These are phyloP conservation scores for Nannizzia gypsea DNA, from an alignment of 2,329 filamentous ascomycete genomes.

Conservation along the genomic window DNA sequence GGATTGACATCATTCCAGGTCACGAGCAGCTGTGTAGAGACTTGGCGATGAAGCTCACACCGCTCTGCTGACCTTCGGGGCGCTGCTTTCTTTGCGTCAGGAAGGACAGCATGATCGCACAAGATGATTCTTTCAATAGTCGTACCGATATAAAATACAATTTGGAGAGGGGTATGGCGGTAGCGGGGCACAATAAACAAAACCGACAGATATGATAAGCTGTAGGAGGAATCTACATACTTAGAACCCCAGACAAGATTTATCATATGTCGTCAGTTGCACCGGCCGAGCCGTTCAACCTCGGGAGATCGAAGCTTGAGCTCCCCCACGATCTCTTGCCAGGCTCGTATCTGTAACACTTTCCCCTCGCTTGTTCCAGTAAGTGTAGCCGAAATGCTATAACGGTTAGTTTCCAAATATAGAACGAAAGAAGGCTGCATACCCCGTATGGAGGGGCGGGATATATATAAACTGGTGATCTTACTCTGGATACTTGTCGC, in stretches of 20 bases:
- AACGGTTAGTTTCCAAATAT: neutral
- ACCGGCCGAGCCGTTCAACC: neutral
- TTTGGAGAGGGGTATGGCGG: neutral
- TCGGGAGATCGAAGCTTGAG: conserved; percentile 7
- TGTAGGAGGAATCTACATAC: neutral
- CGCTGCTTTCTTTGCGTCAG: neutral
- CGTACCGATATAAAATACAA: neutral
- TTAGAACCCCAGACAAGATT: neutral
- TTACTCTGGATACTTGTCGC: conserved; percentile 15
- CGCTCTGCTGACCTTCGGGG: neutral
- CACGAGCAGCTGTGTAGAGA: neutral
- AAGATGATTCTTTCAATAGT: neutral
- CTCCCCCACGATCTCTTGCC: conserved; percentile 11
- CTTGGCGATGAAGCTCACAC: neutral
- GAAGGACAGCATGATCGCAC: too few relatives aligned
- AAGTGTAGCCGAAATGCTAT: conserved; percentile 9
- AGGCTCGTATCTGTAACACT: conserved; percentile 7
- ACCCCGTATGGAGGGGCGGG: neutral
- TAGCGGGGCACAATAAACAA: neutral
- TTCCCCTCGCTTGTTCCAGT: conserved; percentile 7
- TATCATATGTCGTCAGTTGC: neutral
- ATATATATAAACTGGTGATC: neutral
- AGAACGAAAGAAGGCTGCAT: neutral
- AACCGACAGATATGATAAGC: neutral
- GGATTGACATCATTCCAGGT: neutral